Evolutionary conservation across 2,329 filamentous ascomycete genomes (phyloP).

Genomic region (Oidium heveae): DNA sequence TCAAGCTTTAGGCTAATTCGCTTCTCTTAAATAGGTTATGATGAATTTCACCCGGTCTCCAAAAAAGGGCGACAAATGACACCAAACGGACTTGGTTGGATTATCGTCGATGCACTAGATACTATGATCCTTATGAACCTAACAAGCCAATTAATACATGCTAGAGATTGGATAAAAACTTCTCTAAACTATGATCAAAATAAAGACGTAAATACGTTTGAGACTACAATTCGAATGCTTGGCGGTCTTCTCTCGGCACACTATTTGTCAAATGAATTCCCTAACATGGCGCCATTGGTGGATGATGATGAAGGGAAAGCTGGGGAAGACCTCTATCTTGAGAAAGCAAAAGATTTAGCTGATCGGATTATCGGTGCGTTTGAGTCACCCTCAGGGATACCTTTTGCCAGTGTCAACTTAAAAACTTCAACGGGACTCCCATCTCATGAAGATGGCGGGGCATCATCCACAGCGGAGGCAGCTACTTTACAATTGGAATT

Average conservation of each 20-base stretch:
- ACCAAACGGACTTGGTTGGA: constrained; percentile 78
- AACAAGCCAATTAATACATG: constrained; percentile 59
- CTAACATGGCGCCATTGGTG: constrained; percentile 47
- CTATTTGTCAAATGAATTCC: constrained; percentile 69
- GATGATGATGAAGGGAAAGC: constrained; percentile 47
- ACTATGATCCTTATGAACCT: constrained; percentile 98
- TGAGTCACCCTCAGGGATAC: constrained; percentile 64
- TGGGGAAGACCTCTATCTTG: constrained; percentile 79
- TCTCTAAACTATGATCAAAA: constrained; percentile 70
- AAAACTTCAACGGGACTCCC: constrained; percentile 49
- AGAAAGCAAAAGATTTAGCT: constrained; percentile 83
- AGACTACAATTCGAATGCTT: constrained; percentile 94
- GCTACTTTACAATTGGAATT: constrained; percentile 85
- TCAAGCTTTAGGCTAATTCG: background rate
- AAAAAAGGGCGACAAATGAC: constrained; percentile 69
- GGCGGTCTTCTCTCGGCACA: constrained; percentile 82
- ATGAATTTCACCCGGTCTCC: constrained; percentile 66
- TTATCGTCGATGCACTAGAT: constrained; percentile 86
- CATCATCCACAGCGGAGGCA: constrained; percentile 82
- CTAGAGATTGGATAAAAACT: constrained; percentile 67
- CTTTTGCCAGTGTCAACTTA: constrained; percentile 75
- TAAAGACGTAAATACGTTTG: constrained; percentile 91
- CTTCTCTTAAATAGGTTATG: constrained; percentile 31
- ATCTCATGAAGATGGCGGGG: constrained; percentile 64
- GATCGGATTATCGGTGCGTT: constrained; percentile 73